A percentile compares a stretch with the other conserved stretches of the same genome.
These are phyloP conservation scores for Microsporum ferrugineum DNA, from an alignment of 2,329 filamentous ascomycete species.

Conservation along the genomic window DNA sequence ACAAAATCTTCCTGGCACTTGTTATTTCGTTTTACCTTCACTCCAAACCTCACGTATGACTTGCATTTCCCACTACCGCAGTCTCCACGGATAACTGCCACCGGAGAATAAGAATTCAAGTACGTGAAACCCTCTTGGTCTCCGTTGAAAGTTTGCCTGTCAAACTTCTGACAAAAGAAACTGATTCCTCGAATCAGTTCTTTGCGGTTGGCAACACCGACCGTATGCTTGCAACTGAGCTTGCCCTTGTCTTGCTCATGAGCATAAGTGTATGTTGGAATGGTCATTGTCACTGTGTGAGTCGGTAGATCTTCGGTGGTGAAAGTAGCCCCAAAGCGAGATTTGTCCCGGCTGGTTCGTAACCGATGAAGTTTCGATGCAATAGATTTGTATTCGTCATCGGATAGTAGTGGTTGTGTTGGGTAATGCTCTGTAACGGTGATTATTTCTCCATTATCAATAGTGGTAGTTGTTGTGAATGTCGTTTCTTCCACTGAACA, in stretches of 20 bases:
- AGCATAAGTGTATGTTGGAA: background rate
- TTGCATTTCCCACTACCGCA: background rate
- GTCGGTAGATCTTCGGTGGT: background rate
- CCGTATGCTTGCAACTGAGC: background rate
- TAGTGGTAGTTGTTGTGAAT: background rate
- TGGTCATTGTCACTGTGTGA: background rate
- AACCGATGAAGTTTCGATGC: background rate
- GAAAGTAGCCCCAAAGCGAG: background rate
- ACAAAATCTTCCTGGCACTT: background rate
- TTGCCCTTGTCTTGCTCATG: background rate
- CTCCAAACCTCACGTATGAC: background rate
- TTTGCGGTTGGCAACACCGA: background rate
- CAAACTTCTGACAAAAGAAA: background rate
- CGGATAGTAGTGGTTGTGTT: background rate
- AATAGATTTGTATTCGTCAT: background rate
- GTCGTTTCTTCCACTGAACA: constrained; percentile 1
- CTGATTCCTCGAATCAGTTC: background rate
- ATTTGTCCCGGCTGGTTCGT: background rate
- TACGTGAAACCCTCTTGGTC: background rate
- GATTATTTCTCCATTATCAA: background rate
- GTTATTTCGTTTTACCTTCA: background rate
- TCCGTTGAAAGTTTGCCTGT: background rate
- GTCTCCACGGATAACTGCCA: background rate
- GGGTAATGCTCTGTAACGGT: background rate
- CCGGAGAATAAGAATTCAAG: background rate